These are phyloP conservation scores for Flaveria brownii DNA, from an alignment of 129 eudicot genomes.

Conservation along the genomic window DNA sequence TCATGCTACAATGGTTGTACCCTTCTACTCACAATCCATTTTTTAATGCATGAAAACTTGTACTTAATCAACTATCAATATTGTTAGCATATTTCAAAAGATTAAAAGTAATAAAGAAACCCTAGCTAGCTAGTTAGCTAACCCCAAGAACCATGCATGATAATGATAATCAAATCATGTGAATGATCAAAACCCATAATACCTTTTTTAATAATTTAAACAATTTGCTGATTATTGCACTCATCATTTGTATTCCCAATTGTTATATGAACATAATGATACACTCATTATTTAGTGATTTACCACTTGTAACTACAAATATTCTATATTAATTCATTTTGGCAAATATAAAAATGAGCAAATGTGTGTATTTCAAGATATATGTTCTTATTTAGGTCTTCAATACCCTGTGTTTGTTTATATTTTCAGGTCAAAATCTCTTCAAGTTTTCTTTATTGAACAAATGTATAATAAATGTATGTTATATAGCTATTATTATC, in stretches of 20 bases:
- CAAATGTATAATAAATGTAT: not conserved
- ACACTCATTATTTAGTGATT: conserved; percentile 22
- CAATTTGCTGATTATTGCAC: conserved; percentile 15
- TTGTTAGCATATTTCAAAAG: conserved; percentile 16
- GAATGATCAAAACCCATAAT: conserved; percentile 29
- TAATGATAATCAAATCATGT: conserved; percentile 34
- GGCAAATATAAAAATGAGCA: not conserved
- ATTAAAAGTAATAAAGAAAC: conserved; percentile 24
- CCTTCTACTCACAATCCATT: conserved; percentile 38
- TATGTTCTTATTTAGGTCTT: not conserved
- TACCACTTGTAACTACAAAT: not conserved
- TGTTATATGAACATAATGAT: conserved; percentile 30
- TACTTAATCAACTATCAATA: conserved; percentile 23
- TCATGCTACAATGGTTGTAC: conserved; percentile 29
- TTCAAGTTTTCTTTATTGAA: not conserved
- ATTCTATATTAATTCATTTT: not conserved
- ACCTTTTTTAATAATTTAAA: conserved; percentile 5
- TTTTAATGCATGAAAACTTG: conserved; percentile 57
- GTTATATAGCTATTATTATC: not conserved
- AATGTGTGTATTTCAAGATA: not conserved
- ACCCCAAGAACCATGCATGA: conserved; percentile 28
- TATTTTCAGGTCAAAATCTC: not conserved
- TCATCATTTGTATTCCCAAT: conserved; percentile 25
- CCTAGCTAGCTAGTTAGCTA: conserved; percentile 35
- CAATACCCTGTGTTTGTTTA: not conserved